Evolutionary conservation across 805 yeast genomes (phyloP), one percentile per base, ranked within the genome.

Genomic region (Wickerhamiella bombiphila): DNA sequence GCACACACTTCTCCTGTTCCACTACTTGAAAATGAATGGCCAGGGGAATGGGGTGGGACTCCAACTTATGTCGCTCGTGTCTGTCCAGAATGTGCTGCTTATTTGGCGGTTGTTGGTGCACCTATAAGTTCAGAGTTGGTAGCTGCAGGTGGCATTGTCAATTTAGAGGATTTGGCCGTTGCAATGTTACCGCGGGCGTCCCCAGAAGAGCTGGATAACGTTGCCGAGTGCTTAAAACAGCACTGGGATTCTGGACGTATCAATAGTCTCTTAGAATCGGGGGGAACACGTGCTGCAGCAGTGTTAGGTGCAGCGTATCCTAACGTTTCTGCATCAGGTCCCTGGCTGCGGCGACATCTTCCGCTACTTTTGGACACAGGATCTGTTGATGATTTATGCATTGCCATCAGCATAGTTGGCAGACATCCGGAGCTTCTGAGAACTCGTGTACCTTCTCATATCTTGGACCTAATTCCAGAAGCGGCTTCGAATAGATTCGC

Each of bases 221-320:
- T 28, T 13, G 30, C n/a, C 7, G 15, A 28, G 17, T 28, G 13
- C 7, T 5, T 28, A 5, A 8, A 6, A 17, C 17, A 28, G 5
- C 13, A n/a, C 17, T 28, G 30, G 30, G 30, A 28, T n/a, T 28
- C 30, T 6, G 30, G 30, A 14, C 6, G 30, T 6, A 17, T 28
- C 5, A 17, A 14, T n/a, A 17, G 17, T 6, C 15, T 28, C 17
- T 17, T 28, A n/a, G 17, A 28, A 28, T 28, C 30, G 17, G 5
- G 30, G 5, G 30, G 30, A 5, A 14, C 15, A 17, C 6, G 30
- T 6, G 15, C 30, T 5, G 17, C 15, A 7, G 15, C 7, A 8
- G 30, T 28, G 15, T 17, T 28, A 6, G 30, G 30, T 8, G 30
- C 17, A 28, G 30, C 30, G 17, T 28, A 28, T n/a, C 30, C 30